Evolutionary conservation across 2,329 filamentous ascomycete genomes (phyloP), one percentile per base, ranked within the genome.

Genomic region (Epicoccum sorghinum): DNA sequence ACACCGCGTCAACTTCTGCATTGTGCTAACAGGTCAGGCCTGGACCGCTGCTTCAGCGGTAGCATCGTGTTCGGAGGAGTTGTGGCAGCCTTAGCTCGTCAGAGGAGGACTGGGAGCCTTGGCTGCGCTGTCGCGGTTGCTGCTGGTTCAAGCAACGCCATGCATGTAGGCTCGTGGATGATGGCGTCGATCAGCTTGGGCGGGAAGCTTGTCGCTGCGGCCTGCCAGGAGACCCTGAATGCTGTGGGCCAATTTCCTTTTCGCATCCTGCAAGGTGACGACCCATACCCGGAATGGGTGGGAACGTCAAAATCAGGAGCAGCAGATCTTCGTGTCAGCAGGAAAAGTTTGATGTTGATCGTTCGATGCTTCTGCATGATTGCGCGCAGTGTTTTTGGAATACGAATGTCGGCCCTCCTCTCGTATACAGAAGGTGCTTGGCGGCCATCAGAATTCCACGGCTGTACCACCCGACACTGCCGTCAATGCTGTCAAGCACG

Each of bases 81-180:
- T 33, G 37, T 29, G 33, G 32, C 8, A 29, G 40, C 3, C 18
- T 39, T 39, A 37, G 30, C 36, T 51, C 29, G 42, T 35, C 24
- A 37, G 12, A 23, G 7, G 22, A 23, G 10, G 30, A 23, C 7
- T 1, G 6, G 22, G 7, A 24, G 12, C 22, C 13, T 7, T 13
- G n/a, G 12, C n/a, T 5, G 8, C 12, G 22, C 3, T 12, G 33
- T 12, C 33, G 40, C 12, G 44, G 38, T 27, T 35, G 6, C 13
- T 24, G 12, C 29, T 41, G 23, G 32, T 24, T 24, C 59, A 68
- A 68, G 62, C 61, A 67, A 63, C 42, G 65, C 67, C 66, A 69
- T 66, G 64, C 49, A 47, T 40, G n/a, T 30, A n/a, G 54, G 47
- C 38, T 54, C 55, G 55, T 58, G 56, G 51, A 25, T 57, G 36